Percentiles rank a stretch among this genome's conserved stretches.
Conservation (phyloP, 1,284 basidiomycete species). For the Marasmius tenuissimus region DNA sequence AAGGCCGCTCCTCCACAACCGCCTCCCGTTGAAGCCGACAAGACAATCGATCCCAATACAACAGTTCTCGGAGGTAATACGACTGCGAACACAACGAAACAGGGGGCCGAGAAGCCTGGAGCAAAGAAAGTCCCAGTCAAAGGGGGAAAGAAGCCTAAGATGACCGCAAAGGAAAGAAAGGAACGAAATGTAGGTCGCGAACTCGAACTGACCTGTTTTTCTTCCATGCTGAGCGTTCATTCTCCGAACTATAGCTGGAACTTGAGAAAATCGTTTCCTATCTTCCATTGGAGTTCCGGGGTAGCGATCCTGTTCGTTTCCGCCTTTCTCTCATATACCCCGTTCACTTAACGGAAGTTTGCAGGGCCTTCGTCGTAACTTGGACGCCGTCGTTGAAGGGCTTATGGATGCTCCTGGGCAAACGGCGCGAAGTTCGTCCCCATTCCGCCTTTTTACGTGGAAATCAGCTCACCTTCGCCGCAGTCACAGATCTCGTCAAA, state of each 20-base stretch:
- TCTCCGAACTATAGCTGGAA: conserved; percentile 41
- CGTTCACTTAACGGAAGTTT: conserved; percentile 4
- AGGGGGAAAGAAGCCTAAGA: conserved; percentile 57
- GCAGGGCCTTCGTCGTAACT: conserved; percentile 70
- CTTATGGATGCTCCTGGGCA: conserved; percentile 57
- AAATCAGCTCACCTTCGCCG: conserved; percentile 1
- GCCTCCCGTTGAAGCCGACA: conserved; percentile 18
- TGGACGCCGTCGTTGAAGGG: conserved; percentile 76
- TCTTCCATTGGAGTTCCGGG: conserved; percentile 88
- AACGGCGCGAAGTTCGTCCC: conserved; percentile 52
- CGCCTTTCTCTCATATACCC: not conserved
- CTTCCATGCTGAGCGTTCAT: not conserved
- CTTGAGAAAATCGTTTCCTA: conserved; percentile 76
- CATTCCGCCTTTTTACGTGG: not conserved
- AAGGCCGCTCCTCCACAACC: conserved; percentile 5
- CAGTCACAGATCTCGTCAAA: conserved; percentile 79
- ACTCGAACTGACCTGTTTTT: not conserved
- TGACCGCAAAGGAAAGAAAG: conserved; percentile 81
- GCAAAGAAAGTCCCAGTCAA: conserved; percentile 55
- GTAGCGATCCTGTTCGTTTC: conserved; percentile 72
- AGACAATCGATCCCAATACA: conserved; percentile 43
- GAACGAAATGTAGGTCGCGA: conserved; percentile 62
- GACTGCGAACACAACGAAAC: conserved; percentile 36
- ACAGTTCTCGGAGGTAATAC: conserved; percentile 43
- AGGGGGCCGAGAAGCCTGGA: conserved; percentile 25